Base-by-base conservation (phyloP, 305 asterid genomes). In the Plantago coronopus region DNA sequence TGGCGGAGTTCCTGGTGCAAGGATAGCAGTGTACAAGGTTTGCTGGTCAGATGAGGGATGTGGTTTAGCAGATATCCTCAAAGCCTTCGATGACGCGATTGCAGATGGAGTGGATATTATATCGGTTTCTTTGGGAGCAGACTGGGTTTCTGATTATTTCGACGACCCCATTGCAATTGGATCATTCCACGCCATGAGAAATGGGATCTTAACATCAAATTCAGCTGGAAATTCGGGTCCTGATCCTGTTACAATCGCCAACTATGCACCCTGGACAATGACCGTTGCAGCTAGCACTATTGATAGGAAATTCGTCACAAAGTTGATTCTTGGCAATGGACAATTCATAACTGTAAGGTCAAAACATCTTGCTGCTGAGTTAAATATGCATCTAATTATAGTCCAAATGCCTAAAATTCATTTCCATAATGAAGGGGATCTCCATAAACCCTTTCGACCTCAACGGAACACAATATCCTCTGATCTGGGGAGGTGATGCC, bases 91-190 rank as follows among this genome's bases (percentile, higher is more conserved):
- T 7, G 85, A 82, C 67, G 94, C 89, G 16, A 80, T 82, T 0
- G 89, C 85, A 0, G 89, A 85, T 49, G 89, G 89, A 22, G 94
- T 85, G 19, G 87, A 82, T 60, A 67, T 85, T 27, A 73, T 85
- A 42, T 76, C 85, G 0, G 72, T 85, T 60, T 85, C 94, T 0
- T 56, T 82, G 22, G 89, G 94, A 62, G 44, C 62, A 0, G 50
- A 3, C 3, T 22, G 5, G 34, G 80, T 81, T 2, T 7, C 4
- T 0, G 73, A 74, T 50, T 73, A 76, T 11, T 57, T 65, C 1
- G 63, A 66, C 5, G 89, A 85, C 71, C 68, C 79, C 14, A 71
- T 85, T 7, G 87, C 94, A 18, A 85, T 85, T 2, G 94, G 89
- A 63, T 74, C 94, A 27, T 84, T 84, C 68, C 94, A 84, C 49